These are phyloP conservation scores for Ganoderma multipileum DNA, from an alignment of 1,284 basidiomycete species.

Conservation along the genomic window DNA sequence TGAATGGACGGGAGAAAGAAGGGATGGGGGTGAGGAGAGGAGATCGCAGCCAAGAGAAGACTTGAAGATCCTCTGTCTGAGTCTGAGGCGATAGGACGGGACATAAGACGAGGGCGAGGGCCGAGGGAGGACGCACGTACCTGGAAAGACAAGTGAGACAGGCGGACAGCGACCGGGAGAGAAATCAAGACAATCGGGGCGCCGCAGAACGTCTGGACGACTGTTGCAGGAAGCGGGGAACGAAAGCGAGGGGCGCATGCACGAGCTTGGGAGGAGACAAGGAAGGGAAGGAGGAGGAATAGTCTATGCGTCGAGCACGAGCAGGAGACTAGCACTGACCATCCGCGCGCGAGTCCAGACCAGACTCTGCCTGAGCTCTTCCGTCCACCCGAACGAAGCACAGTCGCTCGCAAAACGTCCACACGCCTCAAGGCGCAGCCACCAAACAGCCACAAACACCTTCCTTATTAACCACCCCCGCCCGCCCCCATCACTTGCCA, in stretches of 20 bases:
- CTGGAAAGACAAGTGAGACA: constrained; percentile 15
- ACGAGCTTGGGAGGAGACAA: constrained; percentile 3
- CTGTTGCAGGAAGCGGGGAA: not conserved
- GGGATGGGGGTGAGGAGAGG: constrained; percentile 12
- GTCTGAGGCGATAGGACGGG: constrained; percentile 9
- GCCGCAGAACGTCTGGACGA: not conserved
- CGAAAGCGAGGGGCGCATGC: constrained; percentile 1
- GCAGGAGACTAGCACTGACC: constrained; percentile 14
- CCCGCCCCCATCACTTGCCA: not conserved
- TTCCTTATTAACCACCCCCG: constrained; percentile 20
- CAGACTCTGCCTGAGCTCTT: not conserved
- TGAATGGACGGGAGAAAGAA: constrained; percentile 23
- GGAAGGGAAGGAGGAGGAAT: constrained; percentile 1
- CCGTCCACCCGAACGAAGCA: too few relatives aligned
- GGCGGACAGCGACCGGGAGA: constrained; percentile 9
- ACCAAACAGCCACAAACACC: constrained; percentile 18
- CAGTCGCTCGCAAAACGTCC: not conserved
- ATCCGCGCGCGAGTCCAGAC: constrained; percentile 15
- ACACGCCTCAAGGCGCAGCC: constrained; percentile 10
- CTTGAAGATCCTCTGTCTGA: constrained; percentile 11
- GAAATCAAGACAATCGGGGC: constrained; percentile 21
- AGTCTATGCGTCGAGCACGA: not conserved
- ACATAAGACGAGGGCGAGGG: constrained; percentile 20
- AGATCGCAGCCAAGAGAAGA: constrained; percentile 21
- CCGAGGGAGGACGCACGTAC: constrained; percentile 12